Evolutionary conservation across 352 stramenopile genomes (phyloP).

Genomic region (Pythium myriotylum): DNA sequence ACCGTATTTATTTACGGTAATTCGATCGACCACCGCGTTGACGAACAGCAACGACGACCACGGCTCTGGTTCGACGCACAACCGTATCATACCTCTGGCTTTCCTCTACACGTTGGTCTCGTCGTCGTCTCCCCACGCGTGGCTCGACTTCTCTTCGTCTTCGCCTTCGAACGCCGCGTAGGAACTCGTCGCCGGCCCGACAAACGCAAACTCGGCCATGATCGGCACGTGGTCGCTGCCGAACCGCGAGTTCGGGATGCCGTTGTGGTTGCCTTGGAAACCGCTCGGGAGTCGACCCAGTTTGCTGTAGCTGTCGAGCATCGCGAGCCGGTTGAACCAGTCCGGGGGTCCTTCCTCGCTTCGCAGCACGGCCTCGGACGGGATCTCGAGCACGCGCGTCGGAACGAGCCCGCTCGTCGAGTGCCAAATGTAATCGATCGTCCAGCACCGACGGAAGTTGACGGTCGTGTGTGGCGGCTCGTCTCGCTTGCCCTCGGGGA

Average conservation of each 20-base stretch:
- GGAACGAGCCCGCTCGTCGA: constrained; percentile 66
- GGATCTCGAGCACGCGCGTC: constrained; percentile 69
- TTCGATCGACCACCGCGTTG: background rate
- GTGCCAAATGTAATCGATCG: constrained; percentile 91
- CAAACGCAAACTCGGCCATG: constrained; percentile 84
- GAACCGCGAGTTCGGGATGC: constrained; percentile 85
- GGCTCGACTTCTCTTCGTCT: constrained; percentile 1
- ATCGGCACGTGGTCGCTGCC: constrained; percentile 87
- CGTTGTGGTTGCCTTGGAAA: constrained; percentile 85
- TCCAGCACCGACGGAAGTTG: constrained; percentile 87
- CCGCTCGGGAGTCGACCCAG: constrained; percentile 58
- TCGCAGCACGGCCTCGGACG: constrained; percentile 63
- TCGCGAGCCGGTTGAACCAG: constrained; percentile 77
- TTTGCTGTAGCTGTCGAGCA: constrained; percentile 72
- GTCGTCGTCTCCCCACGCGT: constrained; percentile 10
- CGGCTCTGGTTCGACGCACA: too few species aligned
- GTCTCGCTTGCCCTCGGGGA: constrained; percentile 49
- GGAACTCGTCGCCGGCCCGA: constrained; percentile 23
- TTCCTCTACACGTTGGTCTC: constrained; percentile 33
- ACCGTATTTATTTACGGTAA: background rate
- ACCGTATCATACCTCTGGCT: background rate
- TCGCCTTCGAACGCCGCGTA: background rate
- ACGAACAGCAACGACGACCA: background rate
- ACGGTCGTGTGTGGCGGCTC: constrained; percentile 86
- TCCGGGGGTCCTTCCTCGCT: constrained; percentile 72